These are phyloP conservation scores for Glebionis coronaria DNA, from an alignment of 129 eudicot genomes.

Conservation along the genomic window DNA sequence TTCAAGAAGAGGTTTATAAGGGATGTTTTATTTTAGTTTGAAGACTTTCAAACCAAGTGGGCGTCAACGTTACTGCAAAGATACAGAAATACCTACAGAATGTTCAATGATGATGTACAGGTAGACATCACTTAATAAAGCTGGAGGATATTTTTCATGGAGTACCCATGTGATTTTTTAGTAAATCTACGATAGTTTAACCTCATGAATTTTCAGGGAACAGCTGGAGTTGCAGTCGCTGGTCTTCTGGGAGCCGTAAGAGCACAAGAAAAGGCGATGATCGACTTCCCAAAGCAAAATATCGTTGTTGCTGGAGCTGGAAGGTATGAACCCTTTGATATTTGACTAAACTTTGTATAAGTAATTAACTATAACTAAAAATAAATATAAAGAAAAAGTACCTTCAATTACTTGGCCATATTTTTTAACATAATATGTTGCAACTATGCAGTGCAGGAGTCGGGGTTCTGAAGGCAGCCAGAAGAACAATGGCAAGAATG, in stretches of 20 bases:
- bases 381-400: background rate
- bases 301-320: slow-evolving; percentile 97
- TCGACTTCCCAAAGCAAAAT: slow-evolving; percentile 88
- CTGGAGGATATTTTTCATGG: too few relatives aligned
- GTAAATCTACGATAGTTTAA: too few relatives aligned
- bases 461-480: slow-evolving; percentile 92
- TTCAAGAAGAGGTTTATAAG: slow-evolving; percentile 4
- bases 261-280: slow-evolving; percentile 89
- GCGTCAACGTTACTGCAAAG: slow-evolving; percentile 80
- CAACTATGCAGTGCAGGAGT: slow-evolving; percentile 84
- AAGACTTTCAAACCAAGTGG: slow-evolving; percentile 98
- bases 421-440: slow-evolving; percentile 7
- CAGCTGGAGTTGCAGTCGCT: slow-evolving; percentile 96
- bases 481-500: slow-evolving; percentile 99
- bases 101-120: slow-evolving; percentile 98
- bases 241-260: slow-evolving; percentile 97
- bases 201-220: slow-evolving; percentile 52
- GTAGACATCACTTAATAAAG: slow-evolving; percentile 29
- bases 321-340: slow-evolving; percentile 38
- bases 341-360: background rate
- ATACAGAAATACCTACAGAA: slow-evolving; percentile 74
- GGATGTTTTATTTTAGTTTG: slow-evolving; percentile 56
- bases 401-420: background rate
- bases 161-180: too few relatives aligned
- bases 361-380: too few relatives aligned